phyloP scores from a whole-genome alignment of 139 green algal species.

The Marvania coccoides region DNA sequence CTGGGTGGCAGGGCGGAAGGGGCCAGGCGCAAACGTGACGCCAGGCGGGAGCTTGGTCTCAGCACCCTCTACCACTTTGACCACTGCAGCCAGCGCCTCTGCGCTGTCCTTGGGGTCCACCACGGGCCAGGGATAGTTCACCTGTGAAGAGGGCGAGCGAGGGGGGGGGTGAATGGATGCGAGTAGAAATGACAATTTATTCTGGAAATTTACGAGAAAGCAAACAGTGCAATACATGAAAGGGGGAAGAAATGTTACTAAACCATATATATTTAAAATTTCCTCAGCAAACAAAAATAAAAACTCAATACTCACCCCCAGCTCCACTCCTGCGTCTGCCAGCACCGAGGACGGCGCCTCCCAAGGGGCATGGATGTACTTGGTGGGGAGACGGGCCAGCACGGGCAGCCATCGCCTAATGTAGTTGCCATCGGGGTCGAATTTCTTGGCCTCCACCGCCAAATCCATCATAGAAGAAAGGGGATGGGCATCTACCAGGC shows the following conservation, averaged over 20 bases:
- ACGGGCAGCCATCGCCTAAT: constrained; percentile 83
- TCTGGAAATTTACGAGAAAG: too few relatives aligned
- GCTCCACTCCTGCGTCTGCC: constrained; percentile 49
- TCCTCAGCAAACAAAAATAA: neutral
- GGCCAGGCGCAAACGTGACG: neutral
- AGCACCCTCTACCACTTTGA: constrained; percentile 12
- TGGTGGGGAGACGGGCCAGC: constrained; percentile 61
- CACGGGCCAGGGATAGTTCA: constrained; percentile 65
- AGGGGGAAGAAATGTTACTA: too few relatives aligned
- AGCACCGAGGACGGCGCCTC: constrained; percentile 48
- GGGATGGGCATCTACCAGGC: constrained; percentile 41
- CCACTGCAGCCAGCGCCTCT: constrained; percentile 10
- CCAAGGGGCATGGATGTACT: constrained; percentile 73
- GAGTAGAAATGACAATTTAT: too few relatives aligned
- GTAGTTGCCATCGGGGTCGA: constrained; percentile 82
- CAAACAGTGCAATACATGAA: too few relatives aligned
- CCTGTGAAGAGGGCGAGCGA: too few relatives aligned
- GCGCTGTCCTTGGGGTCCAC: constrained; percentile 30
- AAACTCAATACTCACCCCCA: constrained; percentile 6
- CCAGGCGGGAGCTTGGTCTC: constrained; percentile 4
- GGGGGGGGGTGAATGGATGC: too few relatives aligned
- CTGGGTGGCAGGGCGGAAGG: constrained; percentile 15
- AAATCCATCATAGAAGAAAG: constrained; percentile 69
- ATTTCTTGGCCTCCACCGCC: constrained; percentile 40
- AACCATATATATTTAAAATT: neutral